Evolutionary conservation across 495 filamentous ascomycete species (phyloP).

Genomic region (Penicillium malachiteum): DNA sequence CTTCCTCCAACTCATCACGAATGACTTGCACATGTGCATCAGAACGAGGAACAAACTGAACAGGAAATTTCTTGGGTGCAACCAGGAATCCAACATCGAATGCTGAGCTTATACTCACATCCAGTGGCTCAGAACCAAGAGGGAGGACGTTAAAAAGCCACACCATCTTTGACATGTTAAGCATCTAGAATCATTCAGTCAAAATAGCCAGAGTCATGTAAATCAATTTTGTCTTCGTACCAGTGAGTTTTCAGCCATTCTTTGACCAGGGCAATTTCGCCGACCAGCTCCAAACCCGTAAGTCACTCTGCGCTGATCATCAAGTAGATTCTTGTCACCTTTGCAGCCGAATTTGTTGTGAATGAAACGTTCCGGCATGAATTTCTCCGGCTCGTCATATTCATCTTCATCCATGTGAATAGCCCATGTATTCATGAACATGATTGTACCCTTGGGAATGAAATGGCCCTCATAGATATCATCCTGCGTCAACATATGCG

Average conservation of each 20-base stretch:
- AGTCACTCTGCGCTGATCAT: slow-evolving; percentile 11
- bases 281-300: slow-evolving; percentile 33
- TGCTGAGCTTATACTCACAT: neutral
- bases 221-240: neutral
- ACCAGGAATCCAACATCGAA: neutral
- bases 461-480: slow-evolving; percentile 53
- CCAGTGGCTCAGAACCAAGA: neutral
- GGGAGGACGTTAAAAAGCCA: slow-evolving; percentile 1
- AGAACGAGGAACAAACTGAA: neutral
- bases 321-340: neutral
- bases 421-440: slow-evolving; percentile 45
- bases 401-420: slow-evolving; percentile 37
- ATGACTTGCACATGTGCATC: neutral
- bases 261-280: slow-evolving; percentile 1
- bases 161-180: slow-evolving; percentile 6
- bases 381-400: slow-evolving; percentile 36
- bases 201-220: neutral
- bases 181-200: neutral
- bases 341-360: slow-evolving; percentile 5
- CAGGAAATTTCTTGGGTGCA: neutral
- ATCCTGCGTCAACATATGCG: slow-evolving; percentile 50
- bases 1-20: neutral
- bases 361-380: slow-evolving; percentile 50
- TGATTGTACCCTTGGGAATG: slow-evolving; percentile 46
- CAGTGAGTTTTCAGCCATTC: slow-evolving; percentile 32